Evolutionary conservation across 75 land plant species (phyloP), one percentile per base, ranked within the genome.

Genomic region (Picea sitchensis): DNA sequence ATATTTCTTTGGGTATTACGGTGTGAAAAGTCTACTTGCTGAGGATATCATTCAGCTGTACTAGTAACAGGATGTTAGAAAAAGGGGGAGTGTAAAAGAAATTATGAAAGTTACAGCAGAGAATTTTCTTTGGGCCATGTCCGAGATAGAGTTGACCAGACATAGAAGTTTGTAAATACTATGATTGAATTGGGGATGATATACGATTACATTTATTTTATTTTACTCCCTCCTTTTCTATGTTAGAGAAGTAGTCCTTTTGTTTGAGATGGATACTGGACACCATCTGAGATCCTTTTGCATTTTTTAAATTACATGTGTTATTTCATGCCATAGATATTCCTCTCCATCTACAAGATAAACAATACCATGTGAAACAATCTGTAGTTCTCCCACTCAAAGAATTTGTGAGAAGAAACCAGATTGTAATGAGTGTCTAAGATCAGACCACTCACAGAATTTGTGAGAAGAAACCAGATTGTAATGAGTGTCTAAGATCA

Each of bases 11-110:
- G 26, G 47, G 74, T 38, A 71, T 71, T 44, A 41, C 36, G 54
- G 51, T 44, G 54, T 71, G 74, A 38, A 71, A 71, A 47, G 74
- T 71, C 74, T n/a, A 71, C 51, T 71, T 44, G 74, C 74, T 44
- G 71, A 67, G 41, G 20, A 17, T 44, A 32, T 5, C 71, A 44
- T 47, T 71, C 3, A 21, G 56, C 44, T 71, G 54, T 71, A 71
- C 44, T 44, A 71, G 54, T 71, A 41, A 44, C 9, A n/a, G 9
- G 20, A 11, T 44, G 54, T 44, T 21, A 44, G n/a, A 44, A 36
- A 38, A 20, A 71, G 9, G 56, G 74, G 54, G 26, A 9, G 1
- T 71, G 73, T n/a, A n/a, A 71, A 47, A 36, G 36, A 47, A 69
- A 41, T 18, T 15, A n/a, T 44, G 54, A 9, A 51, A 51, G 56